Base-by-base conservation (phyloP, 78 protist genomes). In the Dictyostelium intermedium region DNA sequence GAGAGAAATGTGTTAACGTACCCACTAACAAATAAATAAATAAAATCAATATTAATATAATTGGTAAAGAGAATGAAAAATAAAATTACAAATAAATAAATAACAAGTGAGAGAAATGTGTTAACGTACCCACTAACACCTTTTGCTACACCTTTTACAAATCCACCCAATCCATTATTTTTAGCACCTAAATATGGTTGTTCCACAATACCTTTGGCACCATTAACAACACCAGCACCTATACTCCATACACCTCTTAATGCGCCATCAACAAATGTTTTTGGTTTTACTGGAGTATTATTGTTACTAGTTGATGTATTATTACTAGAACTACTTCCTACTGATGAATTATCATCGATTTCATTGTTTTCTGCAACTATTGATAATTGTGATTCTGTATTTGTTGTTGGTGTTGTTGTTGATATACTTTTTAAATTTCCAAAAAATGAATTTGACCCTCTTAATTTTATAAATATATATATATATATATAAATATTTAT, bases 251-350 rank as follows among this genome's bases (percentile, higher is more conserved):
- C 53, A 63, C 93, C 93, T 69, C 56, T 78, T 3, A 56, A 18
- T 5, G 79, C 82, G n/a, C 93, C 93, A 89, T 89, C 93, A n/a
- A 89, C 7, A 20, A 89, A 13, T 35, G 93, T 89, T 47, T 89
- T 89, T 78, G 93, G 93, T 50, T 85, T 85, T 16, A 45, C 13
- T 37, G 27, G 27, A 23, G 25, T 76, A 30, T 45, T 20, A 30
- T 7, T 66, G 30, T 3, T 60, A 20, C 1, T 60, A 20, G 2
- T 18, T 39, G 18, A 18, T 35, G 37, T 43, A n/a, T 3, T n/a
- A 5, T 18, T 6, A 41, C 35, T 9, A n/a, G 39, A n/a, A 13
- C 25, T 35, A 43, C 66, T 18, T 20, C 3, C 37, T 34, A 23
- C 6, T 45, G 69, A 27, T 47, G 56, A 10, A 53, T 53, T 34